Conservation (phyloP, 1,139 yeast species). For the Protomyces arabidopsidicola region DNA sequence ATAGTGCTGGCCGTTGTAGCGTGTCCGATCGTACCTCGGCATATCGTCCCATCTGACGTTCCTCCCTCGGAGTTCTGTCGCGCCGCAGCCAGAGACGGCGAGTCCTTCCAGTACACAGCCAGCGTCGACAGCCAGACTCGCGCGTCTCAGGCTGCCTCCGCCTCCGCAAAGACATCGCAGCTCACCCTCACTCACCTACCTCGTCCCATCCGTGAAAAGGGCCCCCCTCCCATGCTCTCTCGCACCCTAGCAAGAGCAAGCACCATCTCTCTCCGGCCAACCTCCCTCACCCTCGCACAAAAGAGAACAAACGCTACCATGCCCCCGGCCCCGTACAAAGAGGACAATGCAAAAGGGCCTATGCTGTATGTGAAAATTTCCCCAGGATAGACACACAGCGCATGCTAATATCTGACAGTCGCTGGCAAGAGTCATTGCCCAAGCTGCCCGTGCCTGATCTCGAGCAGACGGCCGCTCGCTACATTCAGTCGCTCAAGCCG, state of each 20-base stretch:
- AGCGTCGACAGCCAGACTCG: too few species aligned
- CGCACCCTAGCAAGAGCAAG: background rate
- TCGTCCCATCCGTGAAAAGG: background rate
- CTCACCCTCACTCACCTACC: background rate
- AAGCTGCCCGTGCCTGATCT: conserved; percentile 82
- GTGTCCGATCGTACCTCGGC: too few species aligned
- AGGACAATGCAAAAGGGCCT: conserved; percentile 19
- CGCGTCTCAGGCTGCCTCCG: too few species aligned
- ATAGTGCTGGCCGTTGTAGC: background rate
- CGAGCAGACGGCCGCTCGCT: conserved; percentile 63
- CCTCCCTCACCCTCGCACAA: background rate
- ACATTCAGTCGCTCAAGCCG: conserved; percentile 70
- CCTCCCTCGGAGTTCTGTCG: too few species aligned
- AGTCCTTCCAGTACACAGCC: too few species aligned
- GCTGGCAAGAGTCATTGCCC: conserved; percentile 72
- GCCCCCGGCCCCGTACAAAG: conserved; percentile 20
- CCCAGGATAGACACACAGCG: background rate
- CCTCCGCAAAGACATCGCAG: background rate
- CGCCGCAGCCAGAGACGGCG: too few species aligned
- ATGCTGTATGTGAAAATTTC: conserved; percentile 12
- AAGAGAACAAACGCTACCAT: conserved; percentile 19
- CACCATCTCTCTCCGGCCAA: background rate
- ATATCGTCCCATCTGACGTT: too few species aligned
- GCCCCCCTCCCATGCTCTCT: background rate
- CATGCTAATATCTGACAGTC: conserved; percentile 34